phyloP scores from a whole-genome alignment of 2,329 filamentous ascomycete genomes.

The Intubia oerlemansii region DNA sequence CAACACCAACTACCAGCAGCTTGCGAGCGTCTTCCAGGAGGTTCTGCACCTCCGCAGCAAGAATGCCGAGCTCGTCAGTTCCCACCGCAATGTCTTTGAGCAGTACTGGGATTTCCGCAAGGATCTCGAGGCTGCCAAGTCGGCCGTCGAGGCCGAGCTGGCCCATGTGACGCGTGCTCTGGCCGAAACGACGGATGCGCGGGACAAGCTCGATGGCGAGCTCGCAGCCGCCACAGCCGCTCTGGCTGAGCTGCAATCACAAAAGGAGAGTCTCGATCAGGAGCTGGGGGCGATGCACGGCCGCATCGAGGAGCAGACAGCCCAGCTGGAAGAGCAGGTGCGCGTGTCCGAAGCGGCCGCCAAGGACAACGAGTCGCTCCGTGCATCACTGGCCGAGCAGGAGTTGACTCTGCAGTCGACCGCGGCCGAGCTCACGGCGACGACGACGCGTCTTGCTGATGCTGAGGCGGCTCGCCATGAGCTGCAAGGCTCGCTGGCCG shows the following conservation, averaged over 20 bases:
- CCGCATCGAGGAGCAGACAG: constrained; percentile 1
- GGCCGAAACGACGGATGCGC: constrained; percentile 7
- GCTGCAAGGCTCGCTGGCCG: constrained; percentile 7
- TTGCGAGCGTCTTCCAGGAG: constrained; percentile 14
- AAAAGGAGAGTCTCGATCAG: constrained; percentile 5
- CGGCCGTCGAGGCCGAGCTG: constrained; percentile 9
- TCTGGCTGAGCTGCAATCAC: constrained; percentile 7
- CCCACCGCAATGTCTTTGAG: constrained; percentile 13
- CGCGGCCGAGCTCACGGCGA: constrained; percentile 8
- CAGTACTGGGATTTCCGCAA: constrained; percentile 14
- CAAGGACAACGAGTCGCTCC: constrained; percentile 9
- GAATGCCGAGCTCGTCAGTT: constrained; percentile 12
- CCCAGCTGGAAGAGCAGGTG: constrained; percentile 5
- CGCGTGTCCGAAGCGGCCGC: constrained; percentile 3
- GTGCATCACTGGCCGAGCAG: constrained; percentile 8
- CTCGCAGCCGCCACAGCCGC: constrained; percentile 9
- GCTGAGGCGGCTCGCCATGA: constrained; percentile 4
- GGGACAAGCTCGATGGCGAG: constrained; percentile 5
- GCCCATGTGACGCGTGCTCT: constrained; percentile 9
- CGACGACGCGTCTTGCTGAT: constrained; percentile 10
- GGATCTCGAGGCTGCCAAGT: constrained; percentile 13
- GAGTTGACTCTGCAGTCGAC: constrained; percentile 9
- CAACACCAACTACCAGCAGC: constrained; percentile 15
- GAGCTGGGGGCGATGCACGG: constrained; percentile 1
- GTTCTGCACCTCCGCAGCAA: constrained; percentile 13